phyloP scores from a whole-genome alignment of 2,329 filamentous ascomycete genomes.

The Penicillium sp. region DNA sequence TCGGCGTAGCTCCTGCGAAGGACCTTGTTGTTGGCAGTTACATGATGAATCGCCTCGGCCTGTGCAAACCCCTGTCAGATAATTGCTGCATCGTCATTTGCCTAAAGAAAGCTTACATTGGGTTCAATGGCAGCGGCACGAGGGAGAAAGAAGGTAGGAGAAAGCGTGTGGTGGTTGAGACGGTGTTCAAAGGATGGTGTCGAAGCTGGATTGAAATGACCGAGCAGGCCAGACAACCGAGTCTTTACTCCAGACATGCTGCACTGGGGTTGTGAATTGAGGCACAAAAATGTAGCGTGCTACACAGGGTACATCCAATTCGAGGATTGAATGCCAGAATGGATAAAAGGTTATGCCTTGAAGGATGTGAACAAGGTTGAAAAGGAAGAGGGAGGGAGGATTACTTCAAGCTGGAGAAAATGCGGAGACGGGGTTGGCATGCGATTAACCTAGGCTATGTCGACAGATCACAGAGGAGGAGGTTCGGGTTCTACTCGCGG shows the following conservation, averaged over 20 bases:
- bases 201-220: constrained; percentile 24
- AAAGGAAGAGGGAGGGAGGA: not conserved
- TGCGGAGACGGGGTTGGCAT: constrained; percentile 15
- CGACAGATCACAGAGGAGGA: constrained; percentile 14
- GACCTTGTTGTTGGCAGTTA: constrained; percentile 70
- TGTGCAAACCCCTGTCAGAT: constrained; percentile 24
- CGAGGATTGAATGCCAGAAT: not conserved
- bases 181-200: constrained; percentile 29
- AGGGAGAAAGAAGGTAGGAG: constrained; percentile 81
- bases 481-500: constrained; percentile 7
- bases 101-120: constrained; percentile 47
- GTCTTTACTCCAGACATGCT: constrained; percentile 27
- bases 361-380: not conserved
- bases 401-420: constrained; percentile 17
- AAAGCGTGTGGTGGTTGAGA: constrained; percentile 58
- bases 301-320: not conserved
- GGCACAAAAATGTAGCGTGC: not conserved
- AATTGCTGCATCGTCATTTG: not conserved
- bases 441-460: constrained; percentile 20
- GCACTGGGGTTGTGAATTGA: not conserved
- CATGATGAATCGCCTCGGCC: constrained; percentile 79
- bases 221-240: constrained; percentile 31
- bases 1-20: constrained; percentile 75
- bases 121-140: constrained; percentile 86
- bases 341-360: not conserved